Conservation (phyloP, 1,284 basidiomycete genomes). For the Moniliella sp. region DNA sequence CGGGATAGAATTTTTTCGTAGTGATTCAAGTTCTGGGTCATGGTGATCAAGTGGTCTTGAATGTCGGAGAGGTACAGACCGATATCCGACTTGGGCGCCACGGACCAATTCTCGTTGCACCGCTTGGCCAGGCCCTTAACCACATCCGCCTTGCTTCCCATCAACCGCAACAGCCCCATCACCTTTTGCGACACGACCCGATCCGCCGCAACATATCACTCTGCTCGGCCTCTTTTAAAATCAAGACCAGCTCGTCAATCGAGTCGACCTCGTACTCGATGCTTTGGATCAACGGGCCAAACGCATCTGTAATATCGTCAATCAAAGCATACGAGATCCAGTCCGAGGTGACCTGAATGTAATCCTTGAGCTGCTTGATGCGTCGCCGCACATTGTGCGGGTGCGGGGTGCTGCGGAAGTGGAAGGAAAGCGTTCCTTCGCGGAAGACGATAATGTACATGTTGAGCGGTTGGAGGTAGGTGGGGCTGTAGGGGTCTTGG, state of each 20-base stretch:
- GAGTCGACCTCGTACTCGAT: slow-evolving; percentile 99
- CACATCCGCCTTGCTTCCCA: slow-evolving; percentile 99
- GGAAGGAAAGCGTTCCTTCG: slow-evolving; percentile 87
- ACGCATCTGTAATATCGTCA: slow-evolving; percentile 97
- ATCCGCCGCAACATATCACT: slow-evolving; percentile 58
- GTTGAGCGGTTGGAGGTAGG: slow-evolving; percentile 88
- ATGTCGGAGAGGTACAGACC: slow-evolving; percentile 74
- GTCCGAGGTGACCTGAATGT: slow-evolving; percentile 93
- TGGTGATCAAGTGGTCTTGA: slow-evolving; percentile 90
- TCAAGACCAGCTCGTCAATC: slow-evolving; percentile 90
- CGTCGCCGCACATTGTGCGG: slow-evolving; percentile 90
- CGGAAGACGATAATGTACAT: slow-evolving; percentile 99
- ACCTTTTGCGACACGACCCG: slow-evolving; percentile 97
- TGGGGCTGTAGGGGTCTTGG: slow-evolving; percentile 91
- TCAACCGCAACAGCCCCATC: slow-evolving; percentile 76
- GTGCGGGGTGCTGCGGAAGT: slow-evolving; percentile 87
- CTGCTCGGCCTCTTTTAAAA: slow-evolving; percentile 66
- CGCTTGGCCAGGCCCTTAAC: slow-evolving; percentile 94
- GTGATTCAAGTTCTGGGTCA: slow-evolving; percentile 97
- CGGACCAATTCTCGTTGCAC: slow-evolving; percentile 91
- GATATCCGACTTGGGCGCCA: slow-evolving; percentile 92
- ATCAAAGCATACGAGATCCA: slow-evolving; percentile 99
- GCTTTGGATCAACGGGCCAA: slow-evolving; percentile 88
- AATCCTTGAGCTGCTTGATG: slow-evolving; percentile 97
- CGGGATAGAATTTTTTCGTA: slow-evolving; percentile 96